Evolutionary conservation across 371 early-diverging fungal genomes (phyloP), one percentile per base, ranked within the genome.

Genomic region (Rhizopus arrhizus): DNA sequence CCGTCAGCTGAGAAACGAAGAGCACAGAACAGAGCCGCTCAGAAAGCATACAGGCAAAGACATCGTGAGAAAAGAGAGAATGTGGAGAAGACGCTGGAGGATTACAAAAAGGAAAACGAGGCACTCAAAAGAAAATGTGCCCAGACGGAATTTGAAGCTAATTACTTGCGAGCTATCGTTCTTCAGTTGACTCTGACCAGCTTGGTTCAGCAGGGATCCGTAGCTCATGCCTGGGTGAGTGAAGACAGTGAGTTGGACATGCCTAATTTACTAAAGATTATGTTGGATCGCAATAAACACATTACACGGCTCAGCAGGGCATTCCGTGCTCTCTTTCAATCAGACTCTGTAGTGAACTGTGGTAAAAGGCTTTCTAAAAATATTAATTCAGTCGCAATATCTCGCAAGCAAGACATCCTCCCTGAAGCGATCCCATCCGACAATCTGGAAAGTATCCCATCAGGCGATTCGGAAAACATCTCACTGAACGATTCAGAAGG

Each of bases 161-260:
- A 73, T 32, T 78, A 78, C 35, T 43, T 78, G 43, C 63, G 69
- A 40, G 78, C 73, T 5, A 75, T 64, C 45, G 61, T 69, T 3
- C 58, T 78, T 5, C 68, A 75, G 12, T 38, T 75, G 28, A 61
- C 64, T 6, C 29, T 75, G 10, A 53, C 71, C 1, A 61, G 62
- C 33, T 42, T 78, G 10, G 54, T 62, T 5, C 62, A 68, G 48
- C 56, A 62, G 38, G 78, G 78, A 2, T 65, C 69, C 5, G 68
- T 75, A 12, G 73, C 78, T 22, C 68, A 75, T 22, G 61, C 69
- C 13, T 72, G 70, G 72, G 9, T 10, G 9, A 12, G 4, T 10
- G 31, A 48, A 8, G 15, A 16, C 29, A 48, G 8, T 8, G 12
- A 3, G 2, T 29, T 15, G 10, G 7, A 12, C 10, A 56, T 41